Conservation (phyloP, 768 basidiomycete species). For the Mycena pura region DNA sequence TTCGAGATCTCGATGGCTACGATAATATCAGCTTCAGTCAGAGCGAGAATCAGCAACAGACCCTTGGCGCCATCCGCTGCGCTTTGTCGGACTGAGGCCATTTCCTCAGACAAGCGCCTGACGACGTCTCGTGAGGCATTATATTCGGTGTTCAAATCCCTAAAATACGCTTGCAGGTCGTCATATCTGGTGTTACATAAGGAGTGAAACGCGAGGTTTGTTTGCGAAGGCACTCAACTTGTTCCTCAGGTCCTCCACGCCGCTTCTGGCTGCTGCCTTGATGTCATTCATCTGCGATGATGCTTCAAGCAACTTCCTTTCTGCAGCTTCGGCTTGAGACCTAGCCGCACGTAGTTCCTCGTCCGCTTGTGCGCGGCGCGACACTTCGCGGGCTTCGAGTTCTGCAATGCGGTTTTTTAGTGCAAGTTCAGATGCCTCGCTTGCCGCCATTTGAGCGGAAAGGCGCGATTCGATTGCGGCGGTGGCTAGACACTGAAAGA, state of each 20-base stretch:
- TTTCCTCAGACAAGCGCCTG: conserved; percentile 32
- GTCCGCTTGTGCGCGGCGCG: conserved; percentile 13
- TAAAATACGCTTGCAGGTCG: conserved; percentile 37
- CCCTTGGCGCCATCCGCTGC: conserved; percentile 33
- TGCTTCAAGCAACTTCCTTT: conserved; percentile 16
- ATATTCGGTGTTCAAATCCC: conserved; percentile 33
- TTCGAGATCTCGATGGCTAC: conserved; percentile 39
- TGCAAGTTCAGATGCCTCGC: conserved; percentile 16
- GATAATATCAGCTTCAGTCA: not conserved
- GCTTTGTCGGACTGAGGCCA: conserved; percentile 31
- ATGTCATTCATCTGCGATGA: conserved; percentile 2
- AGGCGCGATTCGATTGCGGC: conserved; percentile 30
- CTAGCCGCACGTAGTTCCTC: conserved; percentile 17
- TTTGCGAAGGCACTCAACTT: conserved; percentile 18
- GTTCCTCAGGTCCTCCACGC: conserved; percentile 24
- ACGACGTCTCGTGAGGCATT: conserved; percentile 34
- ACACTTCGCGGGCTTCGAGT: conserved; percentile 24
- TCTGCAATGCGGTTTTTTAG: conserved; percentile 25
- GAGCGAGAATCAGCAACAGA: conserved; percentile 17
- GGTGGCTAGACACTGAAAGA: conserved; percentile 19
- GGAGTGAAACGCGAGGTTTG: not conserved
- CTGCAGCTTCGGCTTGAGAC: conserved; percentile 6
- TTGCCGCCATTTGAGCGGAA: conserved; percentile 15
- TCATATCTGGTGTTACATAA: conserved; percentile 30
- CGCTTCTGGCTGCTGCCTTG: conserved; percentile 16